These are phyloP conservation scores for Penicillium sp. DNA, from an alignment of 2,329 filamentous ascomycete genomes.

Conservation along the genomic window DNA sequence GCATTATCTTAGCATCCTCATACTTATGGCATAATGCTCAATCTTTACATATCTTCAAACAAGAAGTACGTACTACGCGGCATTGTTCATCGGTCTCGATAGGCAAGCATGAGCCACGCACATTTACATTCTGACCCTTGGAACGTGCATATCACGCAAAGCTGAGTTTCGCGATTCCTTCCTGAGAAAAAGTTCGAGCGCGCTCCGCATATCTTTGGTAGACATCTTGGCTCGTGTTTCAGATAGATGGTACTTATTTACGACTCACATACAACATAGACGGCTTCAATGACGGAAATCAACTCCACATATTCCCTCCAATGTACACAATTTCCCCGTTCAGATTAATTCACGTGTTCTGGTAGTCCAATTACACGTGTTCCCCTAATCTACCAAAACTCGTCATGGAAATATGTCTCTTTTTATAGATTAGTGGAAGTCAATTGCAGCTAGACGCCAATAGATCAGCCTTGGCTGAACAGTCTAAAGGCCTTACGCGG, in stretches of 20 bases:
- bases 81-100: too few relatives aligned
- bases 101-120: too few relatives aligned
- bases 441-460: slow-evolving; percentile 5
- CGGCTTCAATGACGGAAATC: too few relatives aligned
- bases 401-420: neutral
- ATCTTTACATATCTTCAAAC: neutral
- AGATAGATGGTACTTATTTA: neutral
- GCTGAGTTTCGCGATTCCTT: neutral
- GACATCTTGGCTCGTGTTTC: neutral
- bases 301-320: neutral
- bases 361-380: neutral
- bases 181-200: too few relatives aligned
- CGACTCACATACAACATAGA: too few relatives aligned
- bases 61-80: too few relatives aligned
- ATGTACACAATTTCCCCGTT: neutral
- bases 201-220: neutral
- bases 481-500: slow-evolving; percentile 1
- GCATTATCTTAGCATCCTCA: slow-evolving; percentile 3
- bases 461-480: slow-evolving; percentile 7
- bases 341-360: neutral
- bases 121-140: too few relatives aligned
- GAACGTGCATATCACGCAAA: too few relatives aligned
- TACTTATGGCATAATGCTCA: neutral
- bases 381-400: neutral
- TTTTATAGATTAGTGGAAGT: neutral